Evolutionary conservation across 1,284 basidiomycete species (phyloP).

Genomic region (Cutaneotrichosporon daszewskae): DNA sequence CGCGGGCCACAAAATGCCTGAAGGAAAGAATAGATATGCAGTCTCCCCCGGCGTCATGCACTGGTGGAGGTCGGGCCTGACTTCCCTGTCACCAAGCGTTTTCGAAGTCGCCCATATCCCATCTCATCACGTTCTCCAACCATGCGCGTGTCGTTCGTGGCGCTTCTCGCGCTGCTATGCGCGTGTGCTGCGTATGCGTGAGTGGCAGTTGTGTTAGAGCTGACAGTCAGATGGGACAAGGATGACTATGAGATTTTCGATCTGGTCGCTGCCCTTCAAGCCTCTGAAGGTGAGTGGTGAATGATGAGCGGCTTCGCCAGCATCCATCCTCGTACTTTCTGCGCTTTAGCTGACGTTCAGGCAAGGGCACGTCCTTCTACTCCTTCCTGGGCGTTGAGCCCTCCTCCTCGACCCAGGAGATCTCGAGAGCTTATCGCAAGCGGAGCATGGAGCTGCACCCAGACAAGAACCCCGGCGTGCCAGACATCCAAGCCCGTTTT

Average conservation of each 20-base stretch:
- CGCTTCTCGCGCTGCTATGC: slow-evolving; percentile 11
- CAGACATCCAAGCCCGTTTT: slow-evolving; percentile 76
- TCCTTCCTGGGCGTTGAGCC: slow-evolving; percentile 69
- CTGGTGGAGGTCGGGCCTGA: too few relatives aligned
- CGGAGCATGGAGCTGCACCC: slow-evolving; percentile 82
- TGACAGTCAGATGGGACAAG: slow-evolving; percentile 49
- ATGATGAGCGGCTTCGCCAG: neutral
- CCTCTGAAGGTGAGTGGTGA: slow-evolving; percentile 60
- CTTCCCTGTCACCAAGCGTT: too few relatives aligned
- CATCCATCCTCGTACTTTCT: neutral
- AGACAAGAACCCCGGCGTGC: slow-evolving; percentile 82
- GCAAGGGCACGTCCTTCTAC: slow-evolving; percentile 85
- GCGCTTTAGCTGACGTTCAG: slow-evolving; percentile 38
- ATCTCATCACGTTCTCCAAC: neutral
- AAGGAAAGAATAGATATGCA: too few relatives aligned
- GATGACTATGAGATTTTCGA: slow-evolving; percentile 95
- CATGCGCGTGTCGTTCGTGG: slow-evolving; percentile 11
- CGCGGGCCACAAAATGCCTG: too few relatives aligned
- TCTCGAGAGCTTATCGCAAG: slow-evolving; percentile 81
- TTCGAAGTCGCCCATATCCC: too few relatives aligned
- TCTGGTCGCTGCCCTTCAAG: slow-evolving; percentile 76
- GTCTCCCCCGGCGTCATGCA: too few relatives aligned
- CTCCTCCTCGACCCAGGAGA: slow-evolving; percentile 64
- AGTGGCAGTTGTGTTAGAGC: neutral
- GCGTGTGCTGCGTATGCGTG: slow-evolving; percentile 8